Evolutionary conservation across 2,329 filamentous ascomycete species (phyloP).

Genomic region (Ustilaginoidea virens): DNA sequence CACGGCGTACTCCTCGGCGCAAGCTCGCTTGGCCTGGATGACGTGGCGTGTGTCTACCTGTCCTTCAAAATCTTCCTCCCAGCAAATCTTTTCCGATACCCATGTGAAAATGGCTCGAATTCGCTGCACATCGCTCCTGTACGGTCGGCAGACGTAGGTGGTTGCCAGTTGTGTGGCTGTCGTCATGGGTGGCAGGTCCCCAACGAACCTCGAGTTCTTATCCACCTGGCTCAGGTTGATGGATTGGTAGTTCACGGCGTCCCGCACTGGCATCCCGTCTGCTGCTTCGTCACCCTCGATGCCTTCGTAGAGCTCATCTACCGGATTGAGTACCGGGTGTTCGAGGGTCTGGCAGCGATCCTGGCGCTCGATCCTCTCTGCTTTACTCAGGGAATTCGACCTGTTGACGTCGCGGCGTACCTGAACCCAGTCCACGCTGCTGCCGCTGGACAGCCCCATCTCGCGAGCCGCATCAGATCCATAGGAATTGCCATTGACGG

Average conservation of each 20-base stretch:
- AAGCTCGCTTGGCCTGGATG: slow-evolving; percentile 70
- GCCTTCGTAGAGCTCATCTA: slow-evolving; percentile 74
- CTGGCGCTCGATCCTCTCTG: slow-evolving; percentile 68
- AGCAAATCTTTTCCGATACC: slow-evolving; percentile 86
- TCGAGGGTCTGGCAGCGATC: slow-evolving; percentile 94
- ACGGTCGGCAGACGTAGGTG: slow-evolving; percentile 84
- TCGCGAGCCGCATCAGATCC: slow-evolving; percentile 46
- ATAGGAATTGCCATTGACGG: slow-evolving; percentile 19
- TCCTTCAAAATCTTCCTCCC: slow-evolving; percentile 92
- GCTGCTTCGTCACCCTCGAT: slow-evolving; percentile 82
- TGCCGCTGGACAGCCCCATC: slow-evolving; percentile 46
- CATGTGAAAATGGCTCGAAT: slow-evolving; percentile 92
- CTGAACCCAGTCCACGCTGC: slow-evolving; percentile 81
- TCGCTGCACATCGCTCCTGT: slow-evolving; percentile 84
- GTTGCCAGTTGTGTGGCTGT: slow-evolving; percentile 74
- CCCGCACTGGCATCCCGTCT: slow-evolving; percentile 67
- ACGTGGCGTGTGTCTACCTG: slow-evolving; percentile 69
- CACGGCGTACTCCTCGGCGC: slow-evolving; percentile 75
- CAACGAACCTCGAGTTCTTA: slow-evolving; percentile 87
- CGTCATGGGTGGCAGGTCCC: slow-evolving; percentile 64
- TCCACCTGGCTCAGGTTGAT: slow-evolving; percentile 80
- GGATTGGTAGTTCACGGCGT: slow-evolving; percentile 65
- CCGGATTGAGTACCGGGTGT: slow-evolving; percentile 70
- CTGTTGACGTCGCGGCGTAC: slow-evolving; percentile 90
- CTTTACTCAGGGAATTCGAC: slow-evolving; percentile 81